These are phyloP conservation scores for Urostyla sp. DNA, from an alignment of 73 alveolate genomes.

Conservation along the genomic window DNA sequence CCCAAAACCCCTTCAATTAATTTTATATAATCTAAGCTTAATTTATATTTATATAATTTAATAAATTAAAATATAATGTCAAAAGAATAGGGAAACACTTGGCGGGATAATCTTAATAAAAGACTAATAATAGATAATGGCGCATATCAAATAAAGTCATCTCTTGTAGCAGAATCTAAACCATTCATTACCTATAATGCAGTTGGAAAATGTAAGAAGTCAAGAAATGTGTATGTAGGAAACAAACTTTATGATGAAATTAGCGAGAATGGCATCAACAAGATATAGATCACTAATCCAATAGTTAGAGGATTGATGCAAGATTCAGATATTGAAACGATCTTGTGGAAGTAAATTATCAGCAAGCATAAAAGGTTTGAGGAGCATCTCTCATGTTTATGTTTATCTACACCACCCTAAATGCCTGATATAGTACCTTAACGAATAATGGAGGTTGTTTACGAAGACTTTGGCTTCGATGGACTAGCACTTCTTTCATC, in stretches of 20 bases:
- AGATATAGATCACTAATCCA: conserved; percentile 67
- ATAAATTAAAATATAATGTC: not conserved
- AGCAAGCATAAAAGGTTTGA: conserved; percentile 72
- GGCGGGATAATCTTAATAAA: conserved; percentile 64
- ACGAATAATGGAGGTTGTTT: conserved; percentile 84
- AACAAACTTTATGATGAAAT: not conserved
- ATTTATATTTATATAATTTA: no score
- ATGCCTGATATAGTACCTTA: conserved; percentile 84
- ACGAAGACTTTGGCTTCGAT: conserved; percentile 89
- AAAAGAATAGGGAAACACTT: conserved; percentile 69
- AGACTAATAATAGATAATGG: conserved; percentile 72
- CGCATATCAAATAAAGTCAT: conserved; percentile 66
- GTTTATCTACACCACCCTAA: conserved; percentile 81
- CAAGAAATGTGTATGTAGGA: conserved; percentile 3
- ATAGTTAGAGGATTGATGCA: conserved; percentile 81
- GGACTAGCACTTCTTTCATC: conserved; percentile 69
- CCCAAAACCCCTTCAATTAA: not conserved
- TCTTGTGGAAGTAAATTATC: conserved; percentile 80
- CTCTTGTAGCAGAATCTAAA: conserved; percentile 59
- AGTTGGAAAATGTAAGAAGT: conserved; percentile 15
- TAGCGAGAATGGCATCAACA: conserved; percentile 55
- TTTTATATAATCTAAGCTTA: no score
- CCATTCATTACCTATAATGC: conserved; percentile 67
- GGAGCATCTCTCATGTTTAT: conserved; percentile 68
- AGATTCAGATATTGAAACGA: conserved; percentile 83